Evolutionary conservation across 2,329 filamentous ascomycete species (phyloP), one percentile per base, ranked within the genome.

Genomic region (Macrophomina tecta): DNA sequence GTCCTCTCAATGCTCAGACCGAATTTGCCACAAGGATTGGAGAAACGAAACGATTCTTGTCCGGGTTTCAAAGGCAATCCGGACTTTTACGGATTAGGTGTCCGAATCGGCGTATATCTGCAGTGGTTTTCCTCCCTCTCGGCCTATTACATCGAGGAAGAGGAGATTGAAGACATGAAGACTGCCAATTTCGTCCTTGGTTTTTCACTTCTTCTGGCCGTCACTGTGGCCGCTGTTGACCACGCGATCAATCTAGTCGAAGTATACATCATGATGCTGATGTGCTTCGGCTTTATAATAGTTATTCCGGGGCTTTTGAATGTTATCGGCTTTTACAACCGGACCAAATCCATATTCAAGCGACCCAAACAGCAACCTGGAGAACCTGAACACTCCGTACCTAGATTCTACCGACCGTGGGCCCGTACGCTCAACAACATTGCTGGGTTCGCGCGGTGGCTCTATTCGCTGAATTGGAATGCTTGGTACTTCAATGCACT

Each of bases 71-170:
- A 63, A 12, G 75, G 74, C 1, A 74, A 74, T 55, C 66, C 69
- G 32, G 74, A 77, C 53, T 72, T 75, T 56, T 77, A 77, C 63
- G 75, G 75, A 0, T 70, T 76, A 18, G 75, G 75, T 1, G 76
- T 77, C 45, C 71, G 75, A 12, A 66, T 77, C 9, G 74, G 74
- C 45, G 71, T 72, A 56, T 77, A 77, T 56, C 56, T 76, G 2
- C 73, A 74, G 66, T 77, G 74, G 75, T 68, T 72, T 38, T 71
- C 73, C 1, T 69, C 68, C 8, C 71, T 73, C 5, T 55, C 75
- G 5, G 71, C 74, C 8, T 69, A 72, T 14, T 73, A 69, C 49
- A 60, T 76, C 12, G 68, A 72, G 8, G 73, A 70, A 18, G 66
- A 68, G 7, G 72, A 71, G 62, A 66, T 70, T 11, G 64, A 60